Evolutionary conservation across 768 basidiomycete species (phyloP), one percentile per base, ranked within the genome.

Genomic region (Amanita subjunquillea): DNA sequence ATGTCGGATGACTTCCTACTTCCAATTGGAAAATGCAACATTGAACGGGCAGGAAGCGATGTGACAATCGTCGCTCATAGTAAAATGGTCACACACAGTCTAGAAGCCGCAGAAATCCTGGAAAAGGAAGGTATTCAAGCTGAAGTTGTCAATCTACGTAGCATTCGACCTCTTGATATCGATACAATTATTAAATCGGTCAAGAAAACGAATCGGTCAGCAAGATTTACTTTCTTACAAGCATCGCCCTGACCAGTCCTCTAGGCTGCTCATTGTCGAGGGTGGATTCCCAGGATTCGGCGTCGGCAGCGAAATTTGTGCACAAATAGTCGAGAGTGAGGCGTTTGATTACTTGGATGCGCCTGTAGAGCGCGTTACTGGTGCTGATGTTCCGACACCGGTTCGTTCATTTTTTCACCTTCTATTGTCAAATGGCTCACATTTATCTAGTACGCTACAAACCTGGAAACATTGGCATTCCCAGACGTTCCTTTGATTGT

Each of bases 331-430:
- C 51, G 96, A 99, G 77, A 91, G 90, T 60, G 91, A 96, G 62
- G 95, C 93, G 2, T 99, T 95, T 65, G 93, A 98, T 72, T 97
- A 91, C 74, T 85, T 99, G 34, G 96, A 99, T 72, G 94, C 95
- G 17, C 93, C 96, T 12, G 91, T 97, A 51, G 96, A 99, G 77
- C 86, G 96, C 56, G 76, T 99, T 57, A 98, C 96, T 56, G 96
- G 96, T 62, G 94, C 96, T 57, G 90, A 99, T 63, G 85, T 99
- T 38, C 95, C 95, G 40, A 99, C 96, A 62, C 96, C 95, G 50
- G 92, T 91, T 54, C 60, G 88, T 75, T n/a, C 15, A 29, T 17
- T 45, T 10, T 32, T 25, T 27, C 12, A 12, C 32, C 0, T 46
- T 53, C 15, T 37, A 13, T 12, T 23, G 10, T 27, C 8, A 7